phyloP scores from a whole-genome alignment of 768 basidiomycete species.

The Amanita rubescens region DNA sequence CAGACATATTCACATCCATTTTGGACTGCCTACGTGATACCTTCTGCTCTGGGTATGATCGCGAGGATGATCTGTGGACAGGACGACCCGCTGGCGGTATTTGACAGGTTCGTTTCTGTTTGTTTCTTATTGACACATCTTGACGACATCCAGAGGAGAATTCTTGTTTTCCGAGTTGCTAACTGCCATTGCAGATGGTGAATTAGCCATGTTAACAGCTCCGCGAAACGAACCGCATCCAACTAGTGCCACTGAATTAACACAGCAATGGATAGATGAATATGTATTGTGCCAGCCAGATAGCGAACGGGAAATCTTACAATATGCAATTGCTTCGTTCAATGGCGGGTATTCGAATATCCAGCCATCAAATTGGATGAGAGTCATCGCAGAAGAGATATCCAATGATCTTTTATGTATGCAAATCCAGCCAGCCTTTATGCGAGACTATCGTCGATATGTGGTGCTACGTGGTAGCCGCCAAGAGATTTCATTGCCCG shows the following conservation, averaged over 20 bases:
- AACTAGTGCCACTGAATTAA: constrained; percentile 13
- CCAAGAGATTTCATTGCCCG: neutral
- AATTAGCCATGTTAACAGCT: constrained; percentile 43
- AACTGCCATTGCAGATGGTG: constrained; percentile 46
- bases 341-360: constrained; percentile 28
- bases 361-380: constrained; percentile 23
- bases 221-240: constrained; percentile 28
- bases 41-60: constrained; percentile 53
- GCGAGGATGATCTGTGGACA: constrained; percentile 30
- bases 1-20: constrained; percentile 52
- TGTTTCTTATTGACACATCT: neutral
- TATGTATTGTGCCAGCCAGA: constrained; percentile 24
- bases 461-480: constrained; percentile 39
- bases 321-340: constrained; percentile 35
- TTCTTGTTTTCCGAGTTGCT: constrained; percentile 37
- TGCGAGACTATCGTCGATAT: constrained; percentile 57
- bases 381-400: constrained; percentile 39
- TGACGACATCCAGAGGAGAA: constrained; percentile 23
- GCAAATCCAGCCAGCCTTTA: constrained; percentile 57
- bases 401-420: constrained; percentile 40
- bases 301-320: constrained; percentile 34
- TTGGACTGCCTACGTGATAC: constrained; percentile 64
- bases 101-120: constrained; percentile 30
- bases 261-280: constrained; percentile 32
- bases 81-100: constrained; percentile 33